phyloP scores from a whole-genome alignment of 768 basidiomycete species.

The Phanerochaete carnosa region DNA sequence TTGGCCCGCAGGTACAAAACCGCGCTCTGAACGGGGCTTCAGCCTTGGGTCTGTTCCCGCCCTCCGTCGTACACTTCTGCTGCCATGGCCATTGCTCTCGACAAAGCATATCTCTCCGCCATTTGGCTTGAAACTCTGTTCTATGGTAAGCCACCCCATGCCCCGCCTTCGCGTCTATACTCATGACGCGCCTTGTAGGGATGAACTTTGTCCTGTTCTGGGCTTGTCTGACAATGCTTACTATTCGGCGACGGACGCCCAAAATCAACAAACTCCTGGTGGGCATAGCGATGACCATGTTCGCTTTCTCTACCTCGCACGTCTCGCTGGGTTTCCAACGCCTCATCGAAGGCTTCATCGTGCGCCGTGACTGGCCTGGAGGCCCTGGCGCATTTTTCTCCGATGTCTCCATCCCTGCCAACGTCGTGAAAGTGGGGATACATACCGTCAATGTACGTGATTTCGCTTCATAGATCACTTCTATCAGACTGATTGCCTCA shows the following conservation, averaged over 20 bases:
- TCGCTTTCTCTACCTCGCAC: constrained; percentile 32
- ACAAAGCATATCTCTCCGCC: constrained; percentile 34
- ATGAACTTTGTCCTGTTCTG: constrained; percentile 30
- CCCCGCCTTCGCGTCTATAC: background rate
- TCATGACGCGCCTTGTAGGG: constrained; percentile 15
- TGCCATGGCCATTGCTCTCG: constrained; percentile 27
- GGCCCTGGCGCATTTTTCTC: constrained; percentile 31
- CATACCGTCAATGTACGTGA: constrained; percentile 28
- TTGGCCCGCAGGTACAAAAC: background rate
- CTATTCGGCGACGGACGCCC: constrained; percentile 20
- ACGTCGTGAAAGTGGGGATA: constrained; percentile 34
- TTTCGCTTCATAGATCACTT: background rate
- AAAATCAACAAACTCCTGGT: constrained; percentile 23
- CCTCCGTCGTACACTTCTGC: background rate
- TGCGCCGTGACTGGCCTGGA: constrained; percentile 24
- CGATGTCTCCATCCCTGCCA: constrained; percentile 32
- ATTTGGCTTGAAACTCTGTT: constrained; percentile 34
- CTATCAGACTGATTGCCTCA: background rate
- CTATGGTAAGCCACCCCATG: constrained; percentile 20
- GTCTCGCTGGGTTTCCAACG: constrained; percentile 33
- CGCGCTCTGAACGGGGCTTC: background rate
- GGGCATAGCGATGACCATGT: constrained; percentile 27
- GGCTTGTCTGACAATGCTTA: constrained; percentile 25
- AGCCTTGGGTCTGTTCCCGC: background rate
- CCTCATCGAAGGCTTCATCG: constrained; percentile 33